phyloP scores from a whole-genome alignment of 1,284 basidiomycete genomes.

The Ustilago bromivora region DNA sequence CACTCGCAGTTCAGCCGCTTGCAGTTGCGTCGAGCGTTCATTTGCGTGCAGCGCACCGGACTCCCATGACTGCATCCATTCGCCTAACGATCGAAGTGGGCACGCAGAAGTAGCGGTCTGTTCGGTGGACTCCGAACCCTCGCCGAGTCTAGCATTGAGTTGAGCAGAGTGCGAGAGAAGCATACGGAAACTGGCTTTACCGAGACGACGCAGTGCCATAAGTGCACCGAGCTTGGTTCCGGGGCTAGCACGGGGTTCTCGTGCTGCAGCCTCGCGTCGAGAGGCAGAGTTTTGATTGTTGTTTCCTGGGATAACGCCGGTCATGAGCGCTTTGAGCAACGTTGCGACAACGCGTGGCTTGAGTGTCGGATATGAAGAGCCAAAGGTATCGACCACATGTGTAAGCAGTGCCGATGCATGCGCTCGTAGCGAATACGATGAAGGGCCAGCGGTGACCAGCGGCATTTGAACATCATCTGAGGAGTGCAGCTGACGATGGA shows the following conservation, averaged over 20 bases:
- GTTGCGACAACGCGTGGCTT: conserved; percentile 92
- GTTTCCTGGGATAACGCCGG: conserved; percentile 61
- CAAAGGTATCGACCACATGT: conserved; percentile 78
- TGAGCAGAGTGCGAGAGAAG: conserved; percentile 45
- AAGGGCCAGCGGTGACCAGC: conserved; percentile 36
- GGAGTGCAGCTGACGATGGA: conserved; percentile 21
- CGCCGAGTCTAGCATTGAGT: conserved; percentile 34
- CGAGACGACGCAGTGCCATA: conserved; percentile 60
- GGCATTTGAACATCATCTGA: conserved; percentile 31
- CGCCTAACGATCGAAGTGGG: conserved; percentile 48
- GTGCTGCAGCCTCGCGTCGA: conserved; percentile 18
- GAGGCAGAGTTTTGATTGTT: conserved; percentile 40
- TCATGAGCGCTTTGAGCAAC: conserved; percentile 84
- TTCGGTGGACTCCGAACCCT: conserved; percentile 16
- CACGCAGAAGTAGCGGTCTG: conserved; percentile 12
- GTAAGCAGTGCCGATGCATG: conserved; percentile 77
- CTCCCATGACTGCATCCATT: conserved; percentile 54
- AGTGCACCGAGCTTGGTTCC: conserved; percentile 67
- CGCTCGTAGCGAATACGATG: conserved; percentile 50
- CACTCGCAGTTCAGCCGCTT: conserved; percentile 14
- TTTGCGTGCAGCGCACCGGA: conserved; percentile 28
- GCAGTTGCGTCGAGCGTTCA: conserved; percentile 7
- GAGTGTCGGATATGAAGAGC: conserved; percentile 80
- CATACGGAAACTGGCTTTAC: conserved; percentile 60
- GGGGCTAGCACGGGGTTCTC: conserved; percentile 42